phyloP scores from a whole-genome alignment of 1,284 basidiomycete species.

The Austropuccinia psidii region DNA sequence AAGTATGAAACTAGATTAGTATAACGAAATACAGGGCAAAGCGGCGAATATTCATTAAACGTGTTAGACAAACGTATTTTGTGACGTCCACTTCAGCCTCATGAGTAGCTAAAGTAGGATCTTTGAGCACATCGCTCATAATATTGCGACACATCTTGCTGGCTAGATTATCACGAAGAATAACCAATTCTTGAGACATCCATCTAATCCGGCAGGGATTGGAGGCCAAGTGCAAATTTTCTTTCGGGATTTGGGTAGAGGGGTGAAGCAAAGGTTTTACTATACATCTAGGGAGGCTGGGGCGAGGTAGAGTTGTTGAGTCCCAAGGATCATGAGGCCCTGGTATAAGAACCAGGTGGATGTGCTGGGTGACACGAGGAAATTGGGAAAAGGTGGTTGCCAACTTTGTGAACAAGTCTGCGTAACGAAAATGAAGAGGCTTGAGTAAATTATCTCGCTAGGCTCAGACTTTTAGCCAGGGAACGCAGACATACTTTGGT shows the following conservation, averaged over 20 bases:
- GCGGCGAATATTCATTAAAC: no score
- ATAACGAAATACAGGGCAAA: no score
- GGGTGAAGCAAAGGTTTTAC: slow-evolving; percentile 23
- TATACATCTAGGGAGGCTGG: neutral
- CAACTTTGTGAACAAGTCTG: slow-evolving; percentile 27
- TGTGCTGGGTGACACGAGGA: slow-evolving; percentile 10
- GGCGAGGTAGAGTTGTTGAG: slow-evolving; percentile 28
- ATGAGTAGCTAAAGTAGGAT: slow-evolving; percentile 40
- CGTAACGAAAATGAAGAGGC: neutral
- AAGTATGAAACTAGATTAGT: no score
- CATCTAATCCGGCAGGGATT: slow-evolving; percentile 95
- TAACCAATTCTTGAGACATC: slow-evolving; percentile 89
- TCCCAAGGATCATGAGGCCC: slow-evolving; percentile 32
- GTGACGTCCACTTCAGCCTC: slow-evolving; percentile 42
- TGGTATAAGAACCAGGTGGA: slow-evolving; percentile 25
- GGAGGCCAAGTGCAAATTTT: slow-evolving; percentile 67
- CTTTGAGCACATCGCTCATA: slow-evolving; percentile 49
- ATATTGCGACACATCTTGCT: slow-evolving; percentile 85
- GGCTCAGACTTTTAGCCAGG: neutral
- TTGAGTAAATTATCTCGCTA: neutral
- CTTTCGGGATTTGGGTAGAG: slow-evolving; percentile 28
- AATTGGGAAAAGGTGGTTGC: slow-evolving; percentile 20
- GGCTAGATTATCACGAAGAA: slow-evolving; percentile 91
- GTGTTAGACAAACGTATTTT: slow-evolving; percentile 41
- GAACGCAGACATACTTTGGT: slow-evolving; percentile 5